phyloP scores from a whole-genome alignment of 345 rosid genomes.

The Garcia nutans region DNA sequence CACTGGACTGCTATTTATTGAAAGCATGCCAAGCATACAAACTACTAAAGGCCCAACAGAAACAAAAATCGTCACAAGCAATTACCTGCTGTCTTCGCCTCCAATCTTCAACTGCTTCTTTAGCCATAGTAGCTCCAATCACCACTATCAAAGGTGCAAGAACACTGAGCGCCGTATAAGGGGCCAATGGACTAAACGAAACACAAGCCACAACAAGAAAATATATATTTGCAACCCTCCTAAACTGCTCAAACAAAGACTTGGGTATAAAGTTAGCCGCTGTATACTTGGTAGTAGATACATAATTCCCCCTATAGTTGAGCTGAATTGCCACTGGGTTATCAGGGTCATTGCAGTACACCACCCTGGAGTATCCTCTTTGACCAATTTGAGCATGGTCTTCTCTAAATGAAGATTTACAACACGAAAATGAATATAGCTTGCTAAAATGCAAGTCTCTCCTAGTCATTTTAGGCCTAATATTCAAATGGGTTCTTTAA shows the following conservation, averaged over 20 bases:
- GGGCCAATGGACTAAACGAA: slow-evolving; percentile 87
- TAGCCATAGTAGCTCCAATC: slow-evolving; percentile 78
- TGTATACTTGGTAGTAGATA: slow-evolving; percentile 82
- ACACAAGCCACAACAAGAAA: slow-evolving; percentile 86
- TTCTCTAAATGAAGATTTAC: slow-evolving; percentile 32
- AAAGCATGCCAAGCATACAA: not conserved
- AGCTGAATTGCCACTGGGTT: slow-evolving; percentile 50
- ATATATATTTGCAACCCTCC: slow-evolving; percentile 91
- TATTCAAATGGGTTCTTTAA: slow-evolving; percentile 17
- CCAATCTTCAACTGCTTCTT: slow-evolving; percentile 93
- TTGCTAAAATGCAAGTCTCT: slow-evolving; percentile 48
- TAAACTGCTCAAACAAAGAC: slow-evolving; percentile 94
- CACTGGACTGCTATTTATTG: not conserved
- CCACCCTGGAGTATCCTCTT: slow-evolving; percentile 78
- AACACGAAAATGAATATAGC: slow-evolving; percentile 64
- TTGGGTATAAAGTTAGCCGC: slow-evolving; percentile 75
- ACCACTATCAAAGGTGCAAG: slow-evolving; percentile 74
- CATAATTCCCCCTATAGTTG: slow-evolving; percentile 79
- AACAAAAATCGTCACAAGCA: not conserved
- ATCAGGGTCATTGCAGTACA: slow-evolving; percentile 81
- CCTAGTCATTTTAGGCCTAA: slow-evolving; percentile 37
- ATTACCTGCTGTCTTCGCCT: slow-evolving; percentile 68
- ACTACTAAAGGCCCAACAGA: not conserved
- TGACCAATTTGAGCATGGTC: slow-evolving; percentile 62
- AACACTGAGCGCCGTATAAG: slow-evolving; percentile 66